Percentiles rank a stretch among this genome's conserved stretches.
Conservation (phyloP, 176 grass and related monocot species). For the Eremochloa ophiuroides region DNA sequence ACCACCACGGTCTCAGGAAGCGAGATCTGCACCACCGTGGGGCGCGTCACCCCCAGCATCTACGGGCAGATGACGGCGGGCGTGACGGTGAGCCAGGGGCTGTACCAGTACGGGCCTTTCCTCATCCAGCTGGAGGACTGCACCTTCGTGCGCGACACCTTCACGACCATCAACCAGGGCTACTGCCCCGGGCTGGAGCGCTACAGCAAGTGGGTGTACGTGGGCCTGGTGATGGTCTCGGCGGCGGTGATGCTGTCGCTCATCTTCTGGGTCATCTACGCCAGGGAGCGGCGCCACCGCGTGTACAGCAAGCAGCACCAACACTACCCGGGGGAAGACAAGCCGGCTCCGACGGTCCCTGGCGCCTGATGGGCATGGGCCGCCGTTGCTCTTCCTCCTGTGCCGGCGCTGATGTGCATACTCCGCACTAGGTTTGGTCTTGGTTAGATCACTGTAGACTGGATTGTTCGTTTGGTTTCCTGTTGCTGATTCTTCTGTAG, state of each 20-base stretch:
- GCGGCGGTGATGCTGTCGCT: slow-evolving; percentile 68
- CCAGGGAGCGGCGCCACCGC: slow-evolving; percentile 76
- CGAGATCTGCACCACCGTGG: slow-evolving; percentile 55
- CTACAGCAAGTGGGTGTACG: slow-evolving; percentile 80
- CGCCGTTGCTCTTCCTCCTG: not conserved
- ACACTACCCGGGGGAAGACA: slow-evolving; percentile 35
- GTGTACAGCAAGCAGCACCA: slow-evolving; percentile 54
- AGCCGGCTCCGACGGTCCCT: not conserved
- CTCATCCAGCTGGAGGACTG: slow-evolving; percentile 76
- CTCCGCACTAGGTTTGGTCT: not conserved
- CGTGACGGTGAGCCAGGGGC: slow-evolving; percentile 49
- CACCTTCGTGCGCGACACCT: slow-evolving; percentile 81
- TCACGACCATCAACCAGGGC: slow-evolving; percentile 49
- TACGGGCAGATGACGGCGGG: slow-evolving; percentile 64
- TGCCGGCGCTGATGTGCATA: not conserved
- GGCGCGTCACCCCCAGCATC: slow-evolving; percentile 58
- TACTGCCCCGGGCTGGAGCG: slow-evolving; percentile 71
- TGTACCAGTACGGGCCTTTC: slow-evolving; percentile 81
- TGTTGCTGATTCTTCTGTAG: slow-evolving; percentile 17
- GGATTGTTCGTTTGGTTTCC: not conserved
- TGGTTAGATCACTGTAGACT: too few relatives aligned
- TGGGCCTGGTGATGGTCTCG: slow-evolving; percentile 73
- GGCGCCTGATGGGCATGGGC: not conserved
- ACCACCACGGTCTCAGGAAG: slow-evolving; percentile 33
- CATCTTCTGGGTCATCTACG: slow-evolving; percentile 85